Base-by-base conservation (phyloP, 2,329 filamentous ascomycete species). In the Neodidymelliopsis sp. region DNA sequence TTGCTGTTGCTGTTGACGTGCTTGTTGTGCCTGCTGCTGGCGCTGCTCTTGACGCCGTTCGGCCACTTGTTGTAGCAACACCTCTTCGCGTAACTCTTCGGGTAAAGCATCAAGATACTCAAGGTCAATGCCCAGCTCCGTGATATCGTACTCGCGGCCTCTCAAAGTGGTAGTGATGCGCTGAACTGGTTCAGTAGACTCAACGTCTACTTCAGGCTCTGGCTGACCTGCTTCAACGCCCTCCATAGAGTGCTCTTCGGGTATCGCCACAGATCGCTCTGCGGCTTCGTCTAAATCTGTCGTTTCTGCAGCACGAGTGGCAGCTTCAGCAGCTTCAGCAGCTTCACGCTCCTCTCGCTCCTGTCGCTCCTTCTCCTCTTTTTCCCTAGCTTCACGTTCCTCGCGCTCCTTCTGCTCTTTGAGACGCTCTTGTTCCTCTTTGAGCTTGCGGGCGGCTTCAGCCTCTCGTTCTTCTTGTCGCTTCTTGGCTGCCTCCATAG, bases 51-150 rank as follows among this genome's bases (percentile, higher is more conserved):
- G 55, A 38, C 93, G 86, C 59, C 93, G 84, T 57, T 90, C 86
- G 41, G 89, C 91, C 56, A 96, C 84, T 50, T 96, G 91, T 54
- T 92, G 87, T 71, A 95, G 91, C 57, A 99, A 90, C 37, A 99
- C 94, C 70, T 99, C 94, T 72, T 97, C 93, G 34, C 94, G 84
- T 67, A 97, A 86, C 53, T 99, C 95, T 62, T 99, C 94, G 0
- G 94, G 94, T n/a, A 99, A 78, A n/a, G 93, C 95, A 50, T 94
- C 90, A 6, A 99, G 84, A 73, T 97, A 99, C 47, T 96, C 92
- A 12, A 89, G 84, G 68, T 99, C 94, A 62, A 99, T 97, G 37
- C 93, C 92, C 54, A 99, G 81, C 53, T 90, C 90, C 0, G 94
- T 99, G 37, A 99, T 94, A 70, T 99, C 94, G 42, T 96, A 84